phyloP scores from a whole-genome alignment of 108 stramenopile species.

The Seminavis robusta region DNA sequence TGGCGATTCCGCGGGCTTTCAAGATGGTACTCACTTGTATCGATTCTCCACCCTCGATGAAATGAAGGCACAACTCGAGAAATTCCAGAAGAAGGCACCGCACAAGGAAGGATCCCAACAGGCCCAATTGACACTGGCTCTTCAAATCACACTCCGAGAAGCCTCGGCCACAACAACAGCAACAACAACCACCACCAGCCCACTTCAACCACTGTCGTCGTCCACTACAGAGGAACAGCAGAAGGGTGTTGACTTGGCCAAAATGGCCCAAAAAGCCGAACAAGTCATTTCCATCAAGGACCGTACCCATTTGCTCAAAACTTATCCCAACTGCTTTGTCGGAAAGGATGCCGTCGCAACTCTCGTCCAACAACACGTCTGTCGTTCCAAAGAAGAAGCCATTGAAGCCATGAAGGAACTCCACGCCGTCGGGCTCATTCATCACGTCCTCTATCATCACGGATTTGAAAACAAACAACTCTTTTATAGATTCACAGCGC shows the following conservation, averaged over 20 bases:
- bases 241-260: no score
- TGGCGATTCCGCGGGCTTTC: background rate
- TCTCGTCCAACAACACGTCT: background rate
- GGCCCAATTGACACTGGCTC: no score
- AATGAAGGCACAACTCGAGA: slow-evolving; percentile 1
- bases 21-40: slow-evolving; percentile 9
- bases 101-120: no score
- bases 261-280: no score
- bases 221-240: no score
- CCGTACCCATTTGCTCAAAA: background rate
- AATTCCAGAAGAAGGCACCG: no score
- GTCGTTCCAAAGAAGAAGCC: background rate
- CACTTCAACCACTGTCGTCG: no score
- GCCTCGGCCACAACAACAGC: no score
- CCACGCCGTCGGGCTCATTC: background rate
- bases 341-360: background rate
- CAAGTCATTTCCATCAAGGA: no score
- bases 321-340: background rate
- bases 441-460: background rate
- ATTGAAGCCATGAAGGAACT: background rate
- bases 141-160: no score
- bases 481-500: background rate
- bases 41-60: slow-evolving; percentile 1
- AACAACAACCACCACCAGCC: no score
- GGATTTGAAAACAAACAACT: background rate